Conservation (phyloP, 2,329 filamentous ascomycete species). For the Ophiosphaerella herpotricha region DNA sequence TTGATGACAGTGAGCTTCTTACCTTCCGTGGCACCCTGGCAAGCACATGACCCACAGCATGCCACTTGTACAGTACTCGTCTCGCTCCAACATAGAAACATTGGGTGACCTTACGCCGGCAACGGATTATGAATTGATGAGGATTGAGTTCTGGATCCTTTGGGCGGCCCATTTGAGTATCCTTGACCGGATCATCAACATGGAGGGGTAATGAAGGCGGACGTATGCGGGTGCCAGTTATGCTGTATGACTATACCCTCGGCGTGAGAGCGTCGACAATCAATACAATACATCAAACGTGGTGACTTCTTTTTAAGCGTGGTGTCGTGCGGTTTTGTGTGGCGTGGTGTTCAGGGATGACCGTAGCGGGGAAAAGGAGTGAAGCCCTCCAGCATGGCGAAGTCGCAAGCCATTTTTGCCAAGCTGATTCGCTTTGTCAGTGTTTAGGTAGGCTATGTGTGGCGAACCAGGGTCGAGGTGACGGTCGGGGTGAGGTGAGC, state of each 20-base stretch:
- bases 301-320: not conserved
- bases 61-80: slow-evolving; percentile 30
- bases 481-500: not conserved
- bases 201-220: slow-evolving; percentile 7
- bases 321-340: slow-evolving; percentile 1
- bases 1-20: slow-evolving; percentile 5
- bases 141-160: slow-evolving; percentile 24
- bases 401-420: too few relatives aligned
- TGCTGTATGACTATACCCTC: slow-evolving; percentile 25
- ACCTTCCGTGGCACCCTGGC: not conserved
- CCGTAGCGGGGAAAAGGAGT: not conserved
- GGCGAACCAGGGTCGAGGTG: not conserved
- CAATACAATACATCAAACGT: slow-evolving; percentile 11
- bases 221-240: slow-evolving; percentile 8
- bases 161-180: not conserved
- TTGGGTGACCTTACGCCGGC: slow-evolving; percentile 14
- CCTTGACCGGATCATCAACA: not conserved
- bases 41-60: slow-evolving; percentile 7
- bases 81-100: slow-evolving; percentile 8
- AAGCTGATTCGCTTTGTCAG: too few relatives aligned
- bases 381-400: too few relatives aligned
- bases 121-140: slow-evolving; percentile 29
- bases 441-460: too few relatives aligned
- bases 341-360: not conserved
- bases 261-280: slow-evolving; percentile 11